Evolutionary conservation across 1,284 basidiomycete species (phyloP), one percentile per base, ranked within the genome.

Genomic region (Thelephora terrestris): DNA sequence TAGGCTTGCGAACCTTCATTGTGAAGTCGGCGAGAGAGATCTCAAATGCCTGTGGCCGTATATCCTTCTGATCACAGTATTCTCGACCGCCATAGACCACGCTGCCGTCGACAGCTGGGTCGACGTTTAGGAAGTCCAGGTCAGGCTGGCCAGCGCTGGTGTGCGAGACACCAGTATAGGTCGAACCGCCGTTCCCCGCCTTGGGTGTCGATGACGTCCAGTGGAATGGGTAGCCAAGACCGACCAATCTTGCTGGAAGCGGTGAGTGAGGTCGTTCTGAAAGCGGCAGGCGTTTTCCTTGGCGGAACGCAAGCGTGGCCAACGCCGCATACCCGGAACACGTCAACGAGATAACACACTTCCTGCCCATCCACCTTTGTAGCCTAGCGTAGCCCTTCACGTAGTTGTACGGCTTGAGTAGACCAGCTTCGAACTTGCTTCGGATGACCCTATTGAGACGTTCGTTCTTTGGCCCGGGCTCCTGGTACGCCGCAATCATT

Each of bases 351-450:
- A 36, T 50, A 37, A 60, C 76, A 40, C 61, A 90, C 87, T 93
- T 91, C 58, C 79, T 73, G 61, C 95, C 93, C 91, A 97, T 96
- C 93, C 94, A 97, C 45, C 87, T 75, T 51, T 84, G 89, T 56
- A 95, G 68, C 48, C 92, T 72, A 18, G 90, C 86, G 61, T 95
- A 95, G 0, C 92, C 92, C 61, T 91, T 92, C 51, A 95, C 91
- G 62, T 97, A 96, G 66, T 98, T 95, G 61, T 96, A 97, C 0
- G 95, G 95, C 59, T 91, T 91, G 52, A 98, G 68, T 38, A 99
- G 65, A 0, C 94, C 95, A 1, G 94, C 95, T 62, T 98, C 94
- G 66, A 96, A 97, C 67, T 98, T 98, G 59, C 90, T 93, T 55
- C 89, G 81, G 58, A 98, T 98, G 54, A 99, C 95, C 52, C 89